A percentile compares a stretch with the other conserved stretches of the same genome.
Evolutionary conservation across 2,329 filamentous ascomycete genomes (phyloP).

Genomic region (Chrysoporthe cubensis): DNA sequence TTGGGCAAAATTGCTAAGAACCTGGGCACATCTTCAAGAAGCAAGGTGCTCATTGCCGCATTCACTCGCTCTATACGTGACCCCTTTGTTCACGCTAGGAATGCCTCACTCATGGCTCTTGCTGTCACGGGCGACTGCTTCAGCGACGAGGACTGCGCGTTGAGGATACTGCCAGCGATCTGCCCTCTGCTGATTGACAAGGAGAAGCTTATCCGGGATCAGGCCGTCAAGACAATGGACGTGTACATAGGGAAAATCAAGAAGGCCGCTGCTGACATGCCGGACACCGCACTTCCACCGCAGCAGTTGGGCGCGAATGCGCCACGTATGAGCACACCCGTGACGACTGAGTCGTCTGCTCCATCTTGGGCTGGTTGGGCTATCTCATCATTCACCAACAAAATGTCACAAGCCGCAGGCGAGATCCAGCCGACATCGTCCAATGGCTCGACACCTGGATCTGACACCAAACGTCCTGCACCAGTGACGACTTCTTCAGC

Average conservation of each 20-base stretch:
- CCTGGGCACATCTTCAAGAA: conserved; percentile 74
- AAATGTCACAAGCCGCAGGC: conserved; percentile 79
- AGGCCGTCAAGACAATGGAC: conserved; percentile 88
- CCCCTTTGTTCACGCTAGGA: conserved; percentile 92
- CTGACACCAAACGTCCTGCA: conserved; percentile 41
- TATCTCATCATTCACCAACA: conserved; percentile 98
- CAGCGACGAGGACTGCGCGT: conserved; percentile 85
- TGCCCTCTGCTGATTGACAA: conserved; percentile 89
- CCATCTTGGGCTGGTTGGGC: conserved; percentile 93
- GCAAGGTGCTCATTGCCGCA: conserved; percentile 90
- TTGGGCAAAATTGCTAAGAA: conserved; percentile 94
- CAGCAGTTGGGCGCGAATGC: conserved; percentile 55
- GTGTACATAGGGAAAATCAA: conserved; percentile 81
- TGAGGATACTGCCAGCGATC: conserved; percentile 79
- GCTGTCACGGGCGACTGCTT: conserved; percentile 86
- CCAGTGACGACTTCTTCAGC: conserved; percentile 52
- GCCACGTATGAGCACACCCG: conserved; percentile 80
- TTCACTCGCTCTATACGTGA: conserved; percentile 89
- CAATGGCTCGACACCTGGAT: conserved; percentile 47
- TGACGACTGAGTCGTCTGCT: conserved; percentile 59
- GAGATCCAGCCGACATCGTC: conserved; percentile 71
- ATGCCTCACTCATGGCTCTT: conserved; percentile 84
- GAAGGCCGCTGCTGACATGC: conserved; percentile 76
- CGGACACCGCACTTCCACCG: conserved; percentile 77
- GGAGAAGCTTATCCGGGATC: conserved; percentile 91